Percentiles rank a stretch among this genome's conserved stretches.
phyloP scores from a whole-genome alignment of 1,284 basidiomycete genomes.

The Leccinum pachyderme region DNA sequence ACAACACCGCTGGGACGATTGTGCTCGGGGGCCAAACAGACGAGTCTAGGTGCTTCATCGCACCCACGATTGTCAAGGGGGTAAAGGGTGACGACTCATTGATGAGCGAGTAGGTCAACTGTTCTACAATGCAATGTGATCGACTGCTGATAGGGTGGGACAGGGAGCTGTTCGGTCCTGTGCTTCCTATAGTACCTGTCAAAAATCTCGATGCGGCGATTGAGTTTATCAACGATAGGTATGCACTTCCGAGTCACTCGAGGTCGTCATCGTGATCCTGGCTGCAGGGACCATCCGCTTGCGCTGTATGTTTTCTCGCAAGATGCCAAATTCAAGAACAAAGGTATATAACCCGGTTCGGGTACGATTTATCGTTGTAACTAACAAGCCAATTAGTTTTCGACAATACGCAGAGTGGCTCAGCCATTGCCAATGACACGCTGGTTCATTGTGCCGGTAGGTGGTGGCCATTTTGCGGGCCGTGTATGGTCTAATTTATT shows the following conservation, averaged over 20 bases:
- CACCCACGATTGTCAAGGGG: conserved; percentile 67
- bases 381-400: conserved; percentile 45
- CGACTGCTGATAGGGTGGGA: conserved; percentile 2
- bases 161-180: conserved; percentile 74
- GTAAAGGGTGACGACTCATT: conserved; percentile 65
- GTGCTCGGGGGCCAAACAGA: conserved; percentile 72
- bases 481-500: not conserved
- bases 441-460: conserved; percentile 54
- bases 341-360: conserved; percentile 40
- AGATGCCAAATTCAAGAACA: conserved; percentile 56
- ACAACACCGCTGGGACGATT: conserved; percentile 68
- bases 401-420: conserved; percentile 66
- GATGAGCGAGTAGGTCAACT: conserved; percentile 64
- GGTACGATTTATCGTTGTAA: not conserved
- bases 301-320: conserved; percentile 75
- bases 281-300: conserved; percentile 67
- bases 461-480: conserved; percentile 13
- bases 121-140: not conserved
- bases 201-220: conserved; percentile 73
- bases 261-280: not conserved
- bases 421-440: conserved; percentile 65
- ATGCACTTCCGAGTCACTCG: conserved; percentile 14
- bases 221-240: conserved; percentile 63
- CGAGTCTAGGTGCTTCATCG: conserved; percentile 55
- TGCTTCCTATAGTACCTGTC: conserved; percentile 78